Conservation (phyloP, 164 flowering plant genomes). For the Aristolochia fimbriata region DNA sequence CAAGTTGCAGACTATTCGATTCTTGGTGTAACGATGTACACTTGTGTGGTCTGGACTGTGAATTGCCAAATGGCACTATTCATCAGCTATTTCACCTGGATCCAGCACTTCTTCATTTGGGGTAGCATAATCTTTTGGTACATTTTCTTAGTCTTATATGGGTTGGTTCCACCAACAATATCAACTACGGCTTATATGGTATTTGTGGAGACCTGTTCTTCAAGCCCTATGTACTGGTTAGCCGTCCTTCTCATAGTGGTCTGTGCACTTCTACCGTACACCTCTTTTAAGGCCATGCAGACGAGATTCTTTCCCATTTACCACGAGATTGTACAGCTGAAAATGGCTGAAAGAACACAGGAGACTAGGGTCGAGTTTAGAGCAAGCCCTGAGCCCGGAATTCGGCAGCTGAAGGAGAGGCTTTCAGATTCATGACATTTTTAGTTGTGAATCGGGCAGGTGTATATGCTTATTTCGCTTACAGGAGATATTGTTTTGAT, state of each 20-base stretch:
- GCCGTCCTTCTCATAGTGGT: constrained; percentile 40
- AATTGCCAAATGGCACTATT: constrained; percentile 77
- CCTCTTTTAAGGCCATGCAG: constrained; percentile 45
- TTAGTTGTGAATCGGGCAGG: too few species aligned
- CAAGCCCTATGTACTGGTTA: constrained; percentile 48
- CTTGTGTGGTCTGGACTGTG: constrained; percentile 73
- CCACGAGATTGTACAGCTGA: constrained; percentile 43
- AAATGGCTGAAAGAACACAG: constrained; percentile 11
- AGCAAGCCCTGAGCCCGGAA: too few species aligned
- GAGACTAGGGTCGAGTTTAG: too few species aligned
- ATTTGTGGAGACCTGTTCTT: constrained; percentile 60
- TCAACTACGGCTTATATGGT: constrained; percentile 70
- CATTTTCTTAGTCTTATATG: constrained; percentile 48
- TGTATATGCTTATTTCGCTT: too few species aligned
- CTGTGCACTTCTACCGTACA: constrained; percentile 47
- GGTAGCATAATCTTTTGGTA: constrained; percentile 75
- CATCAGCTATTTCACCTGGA: constrained; percentile 82
- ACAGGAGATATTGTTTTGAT: too few species aligned
- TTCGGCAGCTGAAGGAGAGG: too few species aligned
- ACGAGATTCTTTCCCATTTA: constrained; percentile 50
- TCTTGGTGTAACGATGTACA: constrained; percentile 62
- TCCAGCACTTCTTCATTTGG: constrained; percentile 86
- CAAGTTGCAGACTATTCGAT: constrained; percentile 37
- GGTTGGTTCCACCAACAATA: constrained; percentile 36
- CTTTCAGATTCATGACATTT: too few species aligned